Base-by-base conservation (phyloP, 208 protist species). In the Herpetomonas tarakana region DNA sequence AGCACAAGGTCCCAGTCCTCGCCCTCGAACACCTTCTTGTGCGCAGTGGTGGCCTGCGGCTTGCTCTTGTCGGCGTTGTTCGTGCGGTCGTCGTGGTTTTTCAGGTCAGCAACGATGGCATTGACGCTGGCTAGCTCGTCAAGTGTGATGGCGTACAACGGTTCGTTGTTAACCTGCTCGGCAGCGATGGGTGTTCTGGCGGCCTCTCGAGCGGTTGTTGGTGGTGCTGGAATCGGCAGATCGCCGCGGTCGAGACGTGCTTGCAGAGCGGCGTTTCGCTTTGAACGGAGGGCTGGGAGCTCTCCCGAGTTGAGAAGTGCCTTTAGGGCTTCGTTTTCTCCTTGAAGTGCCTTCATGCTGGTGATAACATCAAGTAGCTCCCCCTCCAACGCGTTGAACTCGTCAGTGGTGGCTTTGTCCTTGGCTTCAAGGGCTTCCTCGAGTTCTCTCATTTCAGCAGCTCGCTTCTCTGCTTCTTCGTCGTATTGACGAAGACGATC, bases 11-110 rank as follows among this genome's bases (percentile, higher is more conserved):
- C 65, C 78, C 78, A 80, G 21, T 59, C 58, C 0, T 78, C 73
- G 14, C 78, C 78, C 16, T 54, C 50, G 49, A 84, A 65, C 35
- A 69, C 49, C 56, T 76, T 78, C 58, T 83, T 46, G 67, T 83
- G 76, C 14, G 16, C 24, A 25, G 70, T 70, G 14, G 64, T 65
- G 3, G 68, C 22, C 60, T 57, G 59, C 35, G 53, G 60, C 49
- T 62, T 53, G 22, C 61, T 49, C 46, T 54, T 50, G 22, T 62
- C 62, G 62, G 49, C 51, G 62, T 69, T 68, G 38, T 49, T 52
- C 12, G 26, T 30, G 4, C 63, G 69, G 2, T 41, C 52, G 53
- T 76, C 69, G 52, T 62, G 47, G 41, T 45, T 29, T 35, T 52
- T 31, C 0, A 76, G 69, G 21, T 71, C 63, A 25, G 58, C 52